A percentile compares a stretch with the other conserved stretches of the same genome.
Evolutionary conservation across 73 alveolate species (phyloP).

Genomic region (Symbiodinium natans): DNA sequence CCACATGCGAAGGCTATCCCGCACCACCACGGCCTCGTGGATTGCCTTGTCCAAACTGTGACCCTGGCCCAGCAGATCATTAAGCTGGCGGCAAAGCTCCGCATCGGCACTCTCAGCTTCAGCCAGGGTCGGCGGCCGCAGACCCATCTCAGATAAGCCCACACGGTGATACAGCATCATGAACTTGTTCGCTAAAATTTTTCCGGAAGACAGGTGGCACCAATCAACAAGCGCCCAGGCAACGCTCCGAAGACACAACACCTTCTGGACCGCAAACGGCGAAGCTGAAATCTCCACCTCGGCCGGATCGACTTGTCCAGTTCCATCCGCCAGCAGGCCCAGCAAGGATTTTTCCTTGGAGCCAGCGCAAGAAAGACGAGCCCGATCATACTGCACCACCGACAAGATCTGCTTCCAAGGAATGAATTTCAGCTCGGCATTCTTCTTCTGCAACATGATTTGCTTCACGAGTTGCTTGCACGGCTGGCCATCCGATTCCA

Average conservation of each 20-base stretch:
- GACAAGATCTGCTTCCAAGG: background rate
- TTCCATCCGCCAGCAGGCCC: background rate
- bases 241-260: background rate
- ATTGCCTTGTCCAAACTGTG: background rate
- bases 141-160: background rate
- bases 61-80: background rate
- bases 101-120: constrained; percentile 7
- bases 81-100: background rate
- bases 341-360: background rate
- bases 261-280: background rate
- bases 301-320: background rate
- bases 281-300: background rate
- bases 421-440: background rate
- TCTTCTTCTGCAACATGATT: background rate
- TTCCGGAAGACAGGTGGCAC: constrained; percentile 19
- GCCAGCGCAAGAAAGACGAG: background rate
- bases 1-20: background rate
- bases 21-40: background rate
- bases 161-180: background rate
- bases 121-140: background rate
- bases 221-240: constrained; percentile 6
- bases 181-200: background rate
- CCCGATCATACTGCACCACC: background rate
- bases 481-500: constrained; percentile 13
- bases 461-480: background rate